A percentile compares a stretch with the other conserved stretches of the same genome.
Evolutionary conservation across 176 grass and related monocot genomes (phyloP).

Genomic region (Phoenix dactylifera): DNA sequence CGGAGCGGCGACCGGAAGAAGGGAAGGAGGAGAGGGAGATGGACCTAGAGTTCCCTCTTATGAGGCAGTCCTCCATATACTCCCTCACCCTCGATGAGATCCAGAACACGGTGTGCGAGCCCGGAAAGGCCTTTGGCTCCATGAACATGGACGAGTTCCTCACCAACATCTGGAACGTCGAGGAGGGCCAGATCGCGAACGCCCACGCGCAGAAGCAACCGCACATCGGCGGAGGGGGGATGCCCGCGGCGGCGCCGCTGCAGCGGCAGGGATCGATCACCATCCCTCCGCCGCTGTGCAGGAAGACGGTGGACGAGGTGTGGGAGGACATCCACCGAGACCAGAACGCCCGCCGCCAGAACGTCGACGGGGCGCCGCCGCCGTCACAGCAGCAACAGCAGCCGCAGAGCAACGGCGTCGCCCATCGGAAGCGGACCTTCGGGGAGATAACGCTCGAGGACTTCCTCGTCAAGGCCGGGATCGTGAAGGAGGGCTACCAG

Average conservation of each 20-base stretch:
- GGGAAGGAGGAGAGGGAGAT: not conserved
- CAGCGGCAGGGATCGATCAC: conserved; percentile 54
- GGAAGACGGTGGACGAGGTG: conserved; percentile 95
- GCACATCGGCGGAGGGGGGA: not conserved
- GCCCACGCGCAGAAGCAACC: not conserved
- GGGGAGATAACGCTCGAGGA: conserved; percentile 97
- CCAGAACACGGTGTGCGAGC: conserved; percentile 68
- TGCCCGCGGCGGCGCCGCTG: conserved; percentile 11
- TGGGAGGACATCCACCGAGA: conserved; percentile 61
- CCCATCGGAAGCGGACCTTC: conserved; percentile 38
- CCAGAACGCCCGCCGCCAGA: not conserved
- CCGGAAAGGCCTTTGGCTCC: conserved; percentile 70
- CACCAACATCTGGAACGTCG: conserved; percentile 86
- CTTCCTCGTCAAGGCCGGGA: conserved; percentile 76
- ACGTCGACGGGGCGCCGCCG: conserved; percentile 19
- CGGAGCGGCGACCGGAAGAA: not conserved
- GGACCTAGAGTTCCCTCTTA: conserved; percentile 22
- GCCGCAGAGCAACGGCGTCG: conserved; percentile 3
- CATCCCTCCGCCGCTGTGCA: conserved; percentile 42
- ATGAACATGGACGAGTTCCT: conserved; percentile 99
- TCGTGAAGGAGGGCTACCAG: conserved; percentile 35
- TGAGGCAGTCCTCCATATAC: conserved; percentile 55
- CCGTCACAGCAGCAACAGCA: conserved; percentile 15
- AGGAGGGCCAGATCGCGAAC: conserved; percentile 52
- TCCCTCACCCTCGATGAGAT: conserved; percentile 76